Evolutionary conservation across 306 rosid species (phyloP), one percentile per base, ranked within the genome.

Genomic region (Hippophae tibetana): DNA sequence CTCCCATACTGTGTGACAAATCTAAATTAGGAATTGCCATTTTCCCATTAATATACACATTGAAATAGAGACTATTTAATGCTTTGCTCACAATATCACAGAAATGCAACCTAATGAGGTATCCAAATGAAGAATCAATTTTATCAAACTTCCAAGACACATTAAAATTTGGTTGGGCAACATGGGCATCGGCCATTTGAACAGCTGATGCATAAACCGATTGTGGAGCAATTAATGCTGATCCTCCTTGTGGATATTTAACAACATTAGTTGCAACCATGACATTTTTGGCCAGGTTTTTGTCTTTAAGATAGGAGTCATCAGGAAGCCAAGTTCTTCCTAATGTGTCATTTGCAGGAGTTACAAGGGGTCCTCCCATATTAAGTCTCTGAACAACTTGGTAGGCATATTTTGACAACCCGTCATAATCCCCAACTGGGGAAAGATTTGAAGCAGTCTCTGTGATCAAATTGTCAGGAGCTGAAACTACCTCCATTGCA

Each of bases 401-500:
- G 13, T 49, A 79, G 0, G 77, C 83, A 23, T n/a, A 70, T 2
- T 46, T 53, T 8, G 66, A 41, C 9, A 79, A 9, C 5, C 83
- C 83, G 0, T 69, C 40, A 8, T 47, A 55, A 7, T 27, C 54
- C 40, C 57, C 66, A 6, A 68, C 60, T 1, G 83, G 83, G 0
- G 43, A 56, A 9, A 79, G 72, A 49, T 56, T 77, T 6, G 69
- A 10, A 12, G 64, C 72, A 1, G 61, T 23, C 61, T 79, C 83
- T 0, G 38, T 6, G 47, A 79, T 40, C 61, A 79, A 43, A 13
- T 47, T 14, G 43, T 64, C 72, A 0, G 83, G 83, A 43, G 80
- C 78, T 1, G 83, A 79, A 18, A 79, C 83, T 5, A 79, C 72
- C 80, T 79, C 83, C 2, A 79, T 57, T 12, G 77, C 83, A 7